phyloP scores from a whole-genome alignment of 169 alveolate species.

The Toxoplasma gondii region DNA sequence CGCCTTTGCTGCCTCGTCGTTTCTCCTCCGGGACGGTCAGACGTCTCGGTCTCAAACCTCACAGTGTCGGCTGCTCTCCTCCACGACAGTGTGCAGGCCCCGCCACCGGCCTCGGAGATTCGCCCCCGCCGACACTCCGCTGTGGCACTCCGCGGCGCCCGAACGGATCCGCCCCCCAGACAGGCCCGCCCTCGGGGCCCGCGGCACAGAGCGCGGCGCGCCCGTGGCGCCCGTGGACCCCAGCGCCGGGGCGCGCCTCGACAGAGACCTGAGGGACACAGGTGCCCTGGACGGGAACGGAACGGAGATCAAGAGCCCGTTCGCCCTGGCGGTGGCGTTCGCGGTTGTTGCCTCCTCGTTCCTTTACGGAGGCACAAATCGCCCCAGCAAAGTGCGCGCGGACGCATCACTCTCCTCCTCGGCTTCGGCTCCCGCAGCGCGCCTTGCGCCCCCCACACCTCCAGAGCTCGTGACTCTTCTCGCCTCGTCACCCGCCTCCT shows the following conservation, averaged over 20 bases:
- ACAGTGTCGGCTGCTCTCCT: too few relatives aligned
- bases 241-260: neutral
- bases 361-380: neutral
- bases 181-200: neutral
- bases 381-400: neutral
- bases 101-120: too few relatives aligned
- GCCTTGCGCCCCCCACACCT: neutral
- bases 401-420: neutral
- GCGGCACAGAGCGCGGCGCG: neutral
- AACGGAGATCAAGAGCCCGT: neutral
- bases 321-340: neutral
- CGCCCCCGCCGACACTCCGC: too few relatives aligned
- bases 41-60: too few relatives aligned
- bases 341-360: neutral
- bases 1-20: too few relatives aligned
- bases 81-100: too few relatives aligned
- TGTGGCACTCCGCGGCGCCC: too few relatives aligned
- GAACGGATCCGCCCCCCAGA: too few relatives aligned
- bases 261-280: neutral
- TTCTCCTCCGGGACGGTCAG: too few relatives aligned
- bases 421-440: neutral
- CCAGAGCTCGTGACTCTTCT: neutral
- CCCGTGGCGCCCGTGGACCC: neutral
- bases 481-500: neutral
- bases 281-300: constrained; percentile 8